Base-by-base conservation (phyloP, 305 asterid genomes). In the Fraxinus dipetala region DNA sequence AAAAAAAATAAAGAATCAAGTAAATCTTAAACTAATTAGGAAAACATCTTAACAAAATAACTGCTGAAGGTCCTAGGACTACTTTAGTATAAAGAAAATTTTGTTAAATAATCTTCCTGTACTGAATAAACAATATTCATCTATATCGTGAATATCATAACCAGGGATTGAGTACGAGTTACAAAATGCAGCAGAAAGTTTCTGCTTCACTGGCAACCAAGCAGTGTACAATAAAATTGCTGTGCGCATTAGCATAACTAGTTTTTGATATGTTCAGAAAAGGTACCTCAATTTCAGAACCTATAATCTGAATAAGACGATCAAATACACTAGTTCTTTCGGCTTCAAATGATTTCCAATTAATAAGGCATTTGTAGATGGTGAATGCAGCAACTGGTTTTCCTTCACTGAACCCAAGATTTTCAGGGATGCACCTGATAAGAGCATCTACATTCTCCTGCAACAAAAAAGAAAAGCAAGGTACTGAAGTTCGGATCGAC, bases 371-470 rank as follows among this genome's bases (percentile, higher is more conserved):
- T 87, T 92, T 95, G 90, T 91, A 95, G 78, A 92, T 87, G 80
- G 98, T 91, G 79, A 92, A 92, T 73, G 97, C 97, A 67, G 98
- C 98, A 82, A 95, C 91, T 34, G 98, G 98, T 82, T 93, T 95
- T 83, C 96, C 95, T 91, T 91, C 94, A 81, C 93, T 92, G 89
- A 90, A 95, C 67, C 98, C 98, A 85, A 91, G 89, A 83, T 93
- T 88, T 78, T 87, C 83, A 7, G 84, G 70, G 81, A 89, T 85
- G 87, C 93, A 95, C 87, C 83, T 86, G 83, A 93, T 80, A 43
- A 95, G 98, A 83, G 89, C 72, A 85, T 92, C 97, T 76, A 86
- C 77, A 63, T 83, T 78, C 86, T 95, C 98, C 98, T 95, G 92
- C 22, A 85, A 83, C 76, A 80, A 40, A 72, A 80, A 63, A 13